Evolutionary conservation across 257 asterid species (phyloP), one percentile per base, ranked within the genome.

Genomic region (Datura wrightii): DNA sequence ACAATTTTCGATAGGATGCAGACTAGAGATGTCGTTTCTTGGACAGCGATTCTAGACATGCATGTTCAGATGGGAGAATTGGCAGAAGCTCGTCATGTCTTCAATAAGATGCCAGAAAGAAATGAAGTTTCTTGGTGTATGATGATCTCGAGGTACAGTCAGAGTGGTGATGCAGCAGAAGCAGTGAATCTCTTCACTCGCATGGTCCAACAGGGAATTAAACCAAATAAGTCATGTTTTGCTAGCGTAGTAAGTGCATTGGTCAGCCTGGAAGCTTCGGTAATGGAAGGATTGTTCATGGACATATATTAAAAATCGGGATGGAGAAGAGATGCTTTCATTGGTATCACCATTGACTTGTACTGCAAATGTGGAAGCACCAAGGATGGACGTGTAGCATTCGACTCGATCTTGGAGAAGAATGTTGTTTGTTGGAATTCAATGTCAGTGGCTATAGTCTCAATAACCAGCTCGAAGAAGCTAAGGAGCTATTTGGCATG

Each of bases 101-200:
- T 94, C 62, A 89, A 92, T 55, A 89, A 92, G 78, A 94, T 94
- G 93, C 98, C 95, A 0, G 97, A 93, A 63, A 91, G 93, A 83
- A 94, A 94, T 67, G 97, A 93, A 69, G 89, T 94, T 86, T 90
- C 94, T 36, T 94, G 98, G 98, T 93, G 98, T 78, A 90, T 92
- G 8, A 92, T 95, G 91, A 92, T 95, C 63, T 88, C 98, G 7
- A 89, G 97, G 84, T 92, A 92, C 79, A 89, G 93, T 83, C 98
- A 94, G 91, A 74, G 91, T 84, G 98, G 98, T 59, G 48, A 94
- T 82, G 85, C 89, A 9, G 94, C 91, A 86, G 96, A 92, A 84
- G 98, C 98, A 0, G 84, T 83, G 34, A 86, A 84, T 46, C 87
- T 95, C 84, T 95, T 92, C 76, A 83, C 31, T 8, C 80, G 87